Evolutionary conservation across 495 filamentous ascomycete species (phyloP).

Genomic region (Podospora appendiculata): DNA sequence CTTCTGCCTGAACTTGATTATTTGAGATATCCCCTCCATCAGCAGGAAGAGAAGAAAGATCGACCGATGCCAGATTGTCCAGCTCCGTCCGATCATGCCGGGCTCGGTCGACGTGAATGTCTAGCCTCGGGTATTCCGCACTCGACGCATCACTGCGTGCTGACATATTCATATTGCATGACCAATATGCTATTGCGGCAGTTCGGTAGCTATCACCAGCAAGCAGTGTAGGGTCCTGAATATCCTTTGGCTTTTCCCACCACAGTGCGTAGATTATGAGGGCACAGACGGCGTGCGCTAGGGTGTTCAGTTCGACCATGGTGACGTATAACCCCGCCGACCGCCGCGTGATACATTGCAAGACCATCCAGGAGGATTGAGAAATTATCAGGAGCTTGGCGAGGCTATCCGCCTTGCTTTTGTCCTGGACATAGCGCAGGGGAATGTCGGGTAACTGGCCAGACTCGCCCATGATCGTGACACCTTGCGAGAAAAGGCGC

Average conservation of each 20-base stretch:
- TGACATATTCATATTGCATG: too few species aligned
- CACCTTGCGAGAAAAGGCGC: background rate
- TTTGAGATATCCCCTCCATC: too few species aligned
- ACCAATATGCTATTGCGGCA: too few species aligned
- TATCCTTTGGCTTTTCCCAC: slow-evolving; percentile 9
- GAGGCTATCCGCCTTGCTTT: slow-evolving; percentile 8
- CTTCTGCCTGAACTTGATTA: too few species aligned
- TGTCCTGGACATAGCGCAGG: slow-evolving; percentile 3
- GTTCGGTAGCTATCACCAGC: too few species aligned
- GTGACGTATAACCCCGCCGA: slow-evolving; percentile 13
- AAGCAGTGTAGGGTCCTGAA: background rate
- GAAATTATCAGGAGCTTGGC: background rate
- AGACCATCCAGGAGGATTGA: slow-evolving; percentile 23
- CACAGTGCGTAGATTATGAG: slow-evolving; percentile 22
- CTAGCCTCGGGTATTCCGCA: too few species aligned
- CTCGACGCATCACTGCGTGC: too few species aligned
- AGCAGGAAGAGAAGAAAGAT: too few species aligned
- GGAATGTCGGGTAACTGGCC: background rate
- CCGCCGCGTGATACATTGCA: slow-evolving; percentile 18
- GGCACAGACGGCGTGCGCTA: slow-evolving; percentile 30
- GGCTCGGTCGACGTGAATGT: too few species aligned
- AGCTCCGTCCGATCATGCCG: too few species aligned
- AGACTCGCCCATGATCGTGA: background rate
- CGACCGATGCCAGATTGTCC: too few species aligned
- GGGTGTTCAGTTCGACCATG: slow-evolving; percentile 29